These are phyloP conservation scores for Phlebiopsis flavidoalba DNA, from an alignment of 768 basidiomycete species.

Conservation along the genomic window DNA sequence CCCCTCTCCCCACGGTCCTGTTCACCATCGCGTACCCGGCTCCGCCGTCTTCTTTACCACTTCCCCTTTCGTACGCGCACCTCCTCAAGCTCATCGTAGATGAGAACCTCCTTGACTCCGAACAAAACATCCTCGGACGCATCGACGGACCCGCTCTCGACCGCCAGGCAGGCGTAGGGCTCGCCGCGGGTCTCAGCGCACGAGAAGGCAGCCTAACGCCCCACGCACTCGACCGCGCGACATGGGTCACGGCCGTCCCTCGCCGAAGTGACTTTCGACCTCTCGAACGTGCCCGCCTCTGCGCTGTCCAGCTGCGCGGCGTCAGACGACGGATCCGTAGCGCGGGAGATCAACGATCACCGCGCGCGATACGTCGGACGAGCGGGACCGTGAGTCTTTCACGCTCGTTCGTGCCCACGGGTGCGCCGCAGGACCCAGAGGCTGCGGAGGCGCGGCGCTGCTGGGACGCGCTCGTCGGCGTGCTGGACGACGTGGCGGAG, in stretches of 20 bases:
- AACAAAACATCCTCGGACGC: slow-evolving; percentile 6
- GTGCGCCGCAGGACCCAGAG: neutral
- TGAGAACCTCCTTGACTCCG: slow-evolving; percentile 22
- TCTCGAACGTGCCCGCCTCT: slow-evolving; percentile 32
- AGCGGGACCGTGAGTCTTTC: slow-evolving; percentile 29
- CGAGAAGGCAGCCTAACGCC: neutral
- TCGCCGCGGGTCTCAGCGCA: slow-evolving; percentile 45
- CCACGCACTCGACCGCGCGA: slow-evolving; percentile 58
- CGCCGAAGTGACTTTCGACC: slow-evolving; percentile 58
- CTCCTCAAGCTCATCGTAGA: slow-evolving; percentile 31
- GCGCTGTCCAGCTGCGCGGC: neutral
- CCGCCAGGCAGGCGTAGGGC: slow-evolving; percentile 22
- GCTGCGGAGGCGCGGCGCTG: slow-evolving; percentile 25
- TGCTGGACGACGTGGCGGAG: slow-evolving; percentile 48
- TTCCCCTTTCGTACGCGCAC: slow-evolving; percentile 49
- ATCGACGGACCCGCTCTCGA: slow-evolving; percentile 7
- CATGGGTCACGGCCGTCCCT: slow-evolving; percentile 51
- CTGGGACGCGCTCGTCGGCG: slow-evolving; percentile 40
- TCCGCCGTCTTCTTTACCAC: slow-evolving; percentile 34
- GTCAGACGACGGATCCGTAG: neutral
- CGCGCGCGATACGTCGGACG: slow-evolving; percentile 47
- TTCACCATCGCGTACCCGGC: slow-evolving; percentile 49
- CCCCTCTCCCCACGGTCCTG: slow-evolving; percentile 48
- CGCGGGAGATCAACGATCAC: neutral
- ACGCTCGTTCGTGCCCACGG: slow-evolving; percentile 39